Evolutionary conservation across 495 filamentous ascomycete genomes (phyloP).

Genomic region (Chaetomidium leptoderma): DNA sequence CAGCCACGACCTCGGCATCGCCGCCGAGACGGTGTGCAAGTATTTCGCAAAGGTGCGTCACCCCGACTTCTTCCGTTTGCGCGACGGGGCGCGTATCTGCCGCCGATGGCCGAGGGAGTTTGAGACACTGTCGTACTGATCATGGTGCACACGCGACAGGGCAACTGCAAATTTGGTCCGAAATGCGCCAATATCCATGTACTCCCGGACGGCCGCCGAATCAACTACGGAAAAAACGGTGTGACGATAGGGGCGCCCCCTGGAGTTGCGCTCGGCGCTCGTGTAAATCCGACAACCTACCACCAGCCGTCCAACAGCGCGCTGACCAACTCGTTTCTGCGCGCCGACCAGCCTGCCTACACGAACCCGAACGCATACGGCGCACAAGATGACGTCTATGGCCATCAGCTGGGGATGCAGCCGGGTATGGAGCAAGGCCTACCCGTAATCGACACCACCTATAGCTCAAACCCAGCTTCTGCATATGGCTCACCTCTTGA

Average conservation of each 20-base stretch:
- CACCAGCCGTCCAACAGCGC: slow-evolving; percentile 61
- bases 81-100: background rate
- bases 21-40: slow-evolving; percentile 86
- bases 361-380: slow-evolving; percentile 35
- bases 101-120: slow-evolving; percentile 11
- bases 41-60: slow-evolving; percentile 89
- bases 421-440: slow-evolving; percentile 51
- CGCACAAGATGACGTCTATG: slow-evolving; percentile 43
- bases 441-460: slow-evolving; percentile 75
- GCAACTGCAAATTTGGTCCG: slow-evolving; percentile 97
- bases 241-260: slow-evolving; percentile 46
- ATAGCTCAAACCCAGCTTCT: slow-evolving; percentile 69
- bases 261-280: slow-evolving; percentile 59
- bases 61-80: background rate
- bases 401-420: slow-evolving; percentile 41
- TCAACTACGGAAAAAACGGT: slow-evolving; percentile 64
- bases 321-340: slow-evolving; percentile 73
- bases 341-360: slow-evolving; percentile 54
- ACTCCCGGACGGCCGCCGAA: slow-evolving; percentile 84
- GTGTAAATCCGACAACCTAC: slow-evolving; percentile 58
- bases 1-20: slow-evolving; percentile 78
- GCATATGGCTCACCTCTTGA: slow-evolving; percentile 86
- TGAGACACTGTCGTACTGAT: slow-evolving; percentile 30
- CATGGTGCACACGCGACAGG: slow-evolving; percentile 51
- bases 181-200: slow-evolving; percentile 97